Evolutionary conservation across 495 filamentous ascomycete genomes (phyloP), one percentile per base, ranked within the genome.

Genomic region (Platismatia glauca): DNA sequence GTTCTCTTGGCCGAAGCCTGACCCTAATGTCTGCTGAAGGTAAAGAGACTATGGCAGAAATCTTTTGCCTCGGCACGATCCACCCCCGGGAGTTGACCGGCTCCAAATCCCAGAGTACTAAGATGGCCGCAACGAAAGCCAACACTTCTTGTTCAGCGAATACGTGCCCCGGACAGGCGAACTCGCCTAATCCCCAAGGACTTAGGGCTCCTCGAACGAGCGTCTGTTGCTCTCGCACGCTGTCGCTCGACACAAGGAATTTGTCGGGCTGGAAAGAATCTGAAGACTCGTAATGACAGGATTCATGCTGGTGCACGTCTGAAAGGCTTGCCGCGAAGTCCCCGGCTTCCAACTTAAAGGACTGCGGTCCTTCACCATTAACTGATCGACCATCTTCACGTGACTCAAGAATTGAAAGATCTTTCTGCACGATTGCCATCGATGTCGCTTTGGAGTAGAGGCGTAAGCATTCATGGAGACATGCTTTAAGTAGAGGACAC

Each of bases 381-480:
- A 24, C 13, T 24, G 44, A 12, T 24, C 22, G 44, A 48, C 55
- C 27, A 22, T 52, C 16, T 7, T 27, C 43, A 7, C 16, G 20
- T 9, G 13, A 11, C 24, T 29, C 58, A 15, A 1, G 44, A 38
- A 60, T 16, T 27, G 37, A 24, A 5, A 50, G 34, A 12, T 60
- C 44, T 52, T 60, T 60, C 20, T 38, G 27, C 7, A 60, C 44
- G 2, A 37, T 39, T 35, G 50, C 18, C 24, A 34, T 48, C n/a
- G 52, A 58, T 12, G 20, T 37, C 0, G 76, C 72, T n/a, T 75
- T 75, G 16, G 78, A 73, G 62, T 83, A 77, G 12, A 86, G 67
- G 12, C 82, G 78, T 48, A 83, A 62, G 33, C 78, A 72, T 70
- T 86, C 84, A 57, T 80, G 77, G 64, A 81, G 81, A 60, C 75